Evolutionary conservation across 2,329 filamentous ascomycete genomes (phyloP).

Genomic region (Pezicula carpinea): DNA sequence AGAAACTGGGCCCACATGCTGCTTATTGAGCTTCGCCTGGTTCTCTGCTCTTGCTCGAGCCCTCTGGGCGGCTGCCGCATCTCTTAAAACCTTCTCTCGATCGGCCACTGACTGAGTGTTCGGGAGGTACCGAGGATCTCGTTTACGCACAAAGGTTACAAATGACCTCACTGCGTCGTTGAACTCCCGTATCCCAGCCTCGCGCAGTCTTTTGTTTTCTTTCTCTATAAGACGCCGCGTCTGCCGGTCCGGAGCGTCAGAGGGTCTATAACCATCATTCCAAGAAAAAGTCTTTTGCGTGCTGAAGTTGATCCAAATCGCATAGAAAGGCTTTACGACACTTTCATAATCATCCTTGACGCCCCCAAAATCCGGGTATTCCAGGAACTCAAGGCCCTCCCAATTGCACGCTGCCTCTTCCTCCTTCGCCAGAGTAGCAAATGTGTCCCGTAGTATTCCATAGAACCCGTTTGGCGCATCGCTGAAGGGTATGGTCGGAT

Average conservation of each 20-base stretch:
- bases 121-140: slow-evolving; percentile 78
- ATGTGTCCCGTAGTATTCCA: slow-evolving; percentile 70
- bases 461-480: slow-evolving; percentile 83
- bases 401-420: slow-evolving; percentile 71
- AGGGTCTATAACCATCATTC: slow-evolving; percentile 79
- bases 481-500: slow-evolving; percentile 70
- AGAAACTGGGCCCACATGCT: slow-evolving; percentile 61
- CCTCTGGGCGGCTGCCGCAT: slow-evolving; percentile 78
- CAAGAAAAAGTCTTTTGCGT: slow-evolving; percentile 85
- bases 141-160: slow-evolving; percentile 82
- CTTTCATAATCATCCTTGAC: slow-evolving; percentile 72
- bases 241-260: slow-evolving; percentile 82
- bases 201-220: slow-evolving; percentile 80
- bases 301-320: slow-evolving; percentile 72
- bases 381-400: slow-evolving; percentile 52
- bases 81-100: slow-evolving; percentile 71
- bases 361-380: slow-evolving; percentile 80
- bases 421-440: slow-evolving; percentile 74
- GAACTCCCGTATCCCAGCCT: slow-evolving; percentile 80
- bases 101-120: slow-evolving; percentile 76
- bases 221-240: slow-evolving; percentile 87
- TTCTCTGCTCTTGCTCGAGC: slow-evolving; percentile 78
- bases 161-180: slow-evolving; percentile 87
- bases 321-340: slow-evolving; percentile 77
- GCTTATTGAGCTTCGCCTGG: slow-evolving; percentile 63